Base-by-base conservation (phyloP, 805 yeast genomes). In the Metschnikowia cerradonensis region DNA sequence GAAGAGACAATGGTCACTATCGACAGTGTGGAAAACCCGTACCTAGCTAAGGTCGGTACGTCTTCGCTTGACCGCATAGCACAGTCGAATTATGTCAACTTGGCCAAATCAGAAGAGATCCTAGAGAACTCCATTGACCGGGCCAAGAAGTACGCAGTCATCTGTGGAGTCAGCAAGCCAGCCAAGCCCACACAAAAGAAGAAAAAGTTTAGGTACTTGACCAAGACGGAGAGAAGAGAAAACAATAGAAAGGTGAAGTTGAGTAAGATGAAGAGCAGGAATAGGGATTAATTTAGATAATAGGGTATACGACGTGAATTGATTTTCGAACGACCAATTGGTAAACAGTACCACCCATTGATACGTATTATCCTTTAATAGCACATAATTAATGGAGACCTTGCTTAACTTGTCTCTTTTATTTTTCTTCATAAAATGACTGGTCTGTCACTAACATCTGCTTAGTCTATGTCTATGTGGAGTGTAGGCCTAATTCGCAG, bases 181-280 rank as follows among this genome's bases (percentile, higher is more conserved):
- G 44, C 23, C 45, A 67, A 67, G 56, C 60, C 61, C 10, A 68
- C 67, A 50, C 68, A 66, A 54, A 86, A 85, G 78, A 86, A 85
- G 78, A 85, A 83, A 77, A 91, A 91, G 77, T 90, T 90, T 63
- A 82, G 97, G 70, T 92, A 91, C 60, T 76, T 91, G 66, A 81
- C 94, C 45, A 89, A 90, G 67, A 70, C 76, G 26, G 97, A 90
- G 69, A 80, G 98, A 68, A 82, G 72, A 52, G 76, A 68, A 22
- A 72, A 72, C 51, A 63, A 64, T 47, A 60, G 72, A 44, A 74
- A 72, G 59, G 72, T 66, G 46, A 68, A 62, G 57, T 36, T 56
- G 45, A 67, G 67, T 47, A 63, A 57, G 45, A 32, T 58, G 55
- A 59, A 60, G 49, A 56, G 58, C 55, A 40, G 58, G 43, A 58